These are phyloP conservation scores for Torrubiella hemipterigena DNA, from an alignment of 2,329 filamentous ascomycete genomes.

Conservation along the genomic window DNA sequence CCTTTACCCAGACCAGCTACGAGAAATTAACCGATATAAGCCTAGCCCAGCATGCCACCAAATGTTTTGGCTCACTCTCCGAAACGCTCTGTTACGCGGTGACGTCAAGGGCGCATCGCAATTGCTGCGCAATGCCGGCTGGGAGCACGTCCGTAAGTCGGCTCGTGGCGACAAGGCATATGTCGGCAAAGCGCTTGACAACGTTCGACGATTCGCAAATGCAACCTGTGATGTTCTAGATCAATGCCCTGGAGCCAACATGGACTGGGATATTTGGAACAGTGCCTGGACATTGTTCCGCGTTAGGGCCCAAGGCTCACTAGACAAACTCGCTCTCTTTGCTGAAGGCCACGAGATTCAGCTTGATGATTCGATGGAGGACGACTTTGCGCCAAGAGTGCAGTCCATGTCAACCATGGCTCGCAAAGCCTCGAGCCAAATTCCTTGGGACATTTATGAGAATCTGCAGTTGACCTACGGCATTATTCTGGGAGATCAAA, in stretches of 20 bases:
- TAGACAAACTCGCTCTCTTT: slow-evolving; percentile 62
- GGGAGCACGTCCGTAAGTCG: slow-evolving; percentile 62
- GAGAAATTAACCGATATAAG: slow-evolving; percentile 48
- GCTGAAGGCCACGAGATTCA: slow-evolving; percentile 59
- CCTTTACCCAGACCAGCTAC: slow-evolving; percentile 54
- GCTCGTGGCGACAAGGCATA: slow-evolving; percentile 56
- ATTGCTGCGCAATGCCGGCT: slow-evolving; percentile 63
- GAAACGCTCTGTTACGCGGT: slow-evolving; percentile 62
- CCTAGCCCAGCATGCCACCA: slow-evolving; percentile 66
- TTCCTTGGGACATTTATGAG: slow-evolving; percentile 86
- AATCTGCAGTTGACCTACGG: slow-evolving; percentile 71
- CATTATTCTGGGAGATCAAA: slow-evolving; percentile 63
- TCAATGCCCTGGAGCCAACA: slow-evolving; percentile 55
- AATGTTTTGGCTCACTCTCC: slow-evolving; percentile 80
- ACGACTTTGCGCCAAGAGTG: slow-evolving; percentile 26
- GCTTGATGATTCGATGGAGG: slow-evolving; percentile 15
- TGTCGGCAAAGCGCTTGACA: slow-evolving; percentile 61
- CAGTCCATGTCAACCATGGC: slow-evolving; percentile 51
- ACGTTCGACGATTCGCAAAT: slow-evolving; percentile 60
- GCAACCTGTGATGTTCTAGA: slow-evolving; percentile 59
- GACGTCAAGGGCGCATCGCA: slow-evolving; percentile 55
- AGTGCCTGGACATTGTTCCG: slow-evolving; percentile 79
- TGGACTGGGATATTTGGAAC: slow-evolving; percentile 74
- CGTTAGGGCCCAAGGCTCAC: slow-evolving; percentile 55
- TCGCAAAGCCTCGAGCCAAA: slow-evolving; percentile 70